These are phyloP conservation scores for Calvatia gigantea DNA, from an alignment of 768 basidiomycete species.

Conservation along the genomic window DNA sequence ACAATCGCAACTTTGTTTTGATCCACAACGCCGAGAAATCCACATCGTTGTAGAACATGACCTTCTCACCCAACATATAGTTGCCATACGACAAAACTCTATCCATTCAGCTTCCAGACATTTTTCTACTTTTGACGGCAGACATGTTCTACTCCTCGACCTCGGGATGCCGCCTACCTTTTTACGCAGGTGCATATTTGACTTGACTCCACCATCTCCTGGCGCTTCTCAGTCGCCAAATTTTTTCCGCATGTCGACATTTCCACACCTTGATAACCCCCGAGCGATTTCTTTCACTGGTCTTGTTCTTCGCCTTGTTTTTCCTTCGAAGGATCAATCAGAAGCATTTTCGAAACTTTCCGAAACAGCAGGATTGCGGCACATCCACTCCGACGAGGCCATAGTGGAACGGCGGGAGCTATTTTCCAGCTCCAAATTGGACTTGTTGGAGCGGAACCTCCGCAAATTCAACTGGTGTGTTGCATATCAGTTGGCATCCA, in stretches of 20 bases:
- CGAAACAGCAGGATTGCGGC: slow-evolving; percentile 34
- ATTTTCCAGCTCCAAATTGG: slow-evolving; percentile 36
- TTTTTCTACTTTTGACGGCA: slow-evolving; percentile 24
- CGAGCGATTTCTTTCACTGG: slow-evolving; percentile 52
- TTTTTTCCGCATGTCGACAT: slow-evolving; percentile 4
- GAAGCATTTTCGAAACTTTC: slow-evolving; percentile 35
- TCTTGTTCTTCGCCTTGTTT: slow-evolving; percentile 49
- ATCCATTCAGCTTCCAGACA: slow-evolving; percentile 37
- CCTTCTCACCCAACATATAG: slow-evolving; percentile 23
- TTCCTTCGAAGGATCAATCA: slow-evolving; percentile 29
- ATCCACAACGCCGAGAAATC: slow-evolving; percentile 44
- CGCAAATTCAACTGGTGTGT: slow-evolving; percentile 40
- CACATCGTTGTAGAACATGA: slow-evolving; percentile 29
- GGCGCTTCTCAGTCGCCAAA: background rate
- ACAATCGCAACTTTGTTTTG: slow-evolving; percentile 32
- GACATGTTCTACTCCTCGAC: slow-evolving; percentile 38
- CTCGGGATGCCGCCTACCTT: slow-evolving; percentile 32
- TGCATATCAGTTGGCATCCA: slow-evolving; percentile 57
- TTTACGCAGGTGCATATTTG: background rate
- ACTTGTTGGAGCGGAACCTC: slow-evolving; percentile 30
- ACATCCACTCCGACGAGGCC: slow-evolving; percentile 30
- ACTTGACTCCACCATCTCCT: background rate
- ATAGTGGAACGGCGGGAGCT: slow-evolving; percentile 37
- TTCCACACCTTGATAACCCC: slow-evolving; percentile 20
- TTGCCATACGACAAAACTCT: slow-evolving; percentile 43